These are phyloP conservation scores for Ziziphus jujuba DNA, from an alignment of 306 rosid genomes.

Conservation along the genomic window DNA sequence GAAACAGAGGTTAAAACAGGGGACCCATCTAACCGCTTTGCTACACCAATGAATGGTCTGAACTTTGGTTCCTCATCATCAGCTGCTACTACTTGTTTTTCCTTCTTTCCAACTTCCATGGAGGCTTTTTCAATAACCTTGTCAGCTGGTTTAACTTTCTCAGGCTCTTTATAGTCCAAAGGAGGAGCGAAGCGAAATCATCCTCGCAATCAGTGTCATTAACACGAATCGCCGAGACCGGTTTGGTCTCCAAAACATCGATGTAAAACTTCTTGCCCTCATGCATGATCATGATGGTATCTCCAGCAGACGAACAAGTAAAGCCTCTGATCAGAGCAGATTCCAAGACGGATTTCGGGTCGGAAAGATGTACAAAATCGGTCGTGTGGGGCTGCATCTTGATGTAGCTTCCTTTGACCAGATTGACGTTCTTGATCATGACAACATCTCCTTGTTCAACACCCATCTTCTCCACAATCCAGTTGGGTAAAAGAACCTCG, in stretches of 20 bases:
- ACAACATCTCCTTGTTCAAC: background rate
- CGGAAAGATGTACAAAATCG: conserved; percentile 7
- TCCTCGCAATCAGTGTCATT: conserved; percentile 21
- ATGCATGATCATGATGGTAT: conserved; percentile 1
- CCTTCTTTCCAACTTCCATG: too few species aligned
- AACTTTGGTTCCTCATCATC: conserved; percentile 8
- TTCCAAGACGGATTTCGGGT: conserved; percentile 21
- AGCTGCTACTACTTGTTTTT: too few species aligned
- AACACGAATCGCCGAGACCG: conserved; percentile 10
- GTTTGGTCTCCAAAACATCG: conserved; percentile 13
- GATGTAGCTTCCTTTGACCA: conserved; percentile 7
- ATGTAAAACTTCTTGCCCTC: background rate
- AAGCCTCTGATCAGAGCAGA: background rate
- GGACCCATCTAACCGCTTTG: conserved; percentile 11
- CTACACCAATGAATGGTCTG: conserved; percentile 3
- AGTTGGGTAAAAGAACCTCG: background rate
- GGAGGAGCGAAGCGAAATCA: conserved; percentile 19
- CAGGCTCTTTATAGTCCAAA: conserved; percentile 9
- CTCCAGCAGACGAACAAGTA: conserved; percentile 21
- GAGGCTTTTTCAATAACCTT: too few species aligned
- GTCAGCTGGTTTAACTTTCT: background rate
- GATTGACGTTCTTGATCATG: background rate
- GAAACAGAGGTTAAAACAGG: too few species aligned
- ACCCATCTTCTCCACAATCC: conserved; percentile 21
- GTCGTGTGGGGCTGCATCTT: conserved; percentile 16